Evolutionary conservation across 1,284 basidiomycete species (phyloP).

Genomic region (Pisolithus thermaeus): DNA sequence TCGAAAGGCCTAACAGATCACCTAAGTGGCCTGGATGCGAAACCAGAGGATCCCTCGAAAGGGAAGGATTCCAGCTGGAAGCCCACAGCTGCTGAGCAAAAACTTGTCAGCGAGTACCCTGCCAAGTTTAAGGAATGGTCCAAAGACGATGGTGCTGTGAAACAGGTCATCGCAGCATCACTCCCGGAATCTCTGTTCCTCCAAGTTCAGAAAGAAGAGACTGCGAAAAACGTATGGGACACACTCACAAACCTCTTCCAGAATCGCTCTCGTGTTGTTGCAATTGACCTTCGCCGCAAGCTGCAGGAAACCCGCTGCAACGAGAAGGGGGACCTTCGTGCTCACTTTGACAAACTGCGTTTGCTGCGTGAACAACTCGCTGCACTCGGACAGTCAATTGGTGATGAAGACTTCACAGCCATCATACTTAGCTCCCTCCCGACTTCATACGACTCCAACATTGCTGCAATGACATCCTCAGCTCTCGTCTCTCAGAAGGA

Average conservation of each 20-base stretch:
- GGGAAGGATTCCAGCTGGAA: neutral
- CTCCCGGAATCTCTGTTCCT: too few relatives aligned
- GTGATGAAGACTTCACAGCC: neutral
- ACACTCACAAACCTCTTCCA: too few relatives aligned
- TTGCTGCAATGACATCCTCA: neutral
- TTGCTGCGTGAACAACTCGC: neutral
- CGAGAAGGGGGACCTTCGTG: slow-evolving; percentile 14
- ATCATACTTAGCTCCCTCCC: neutral
- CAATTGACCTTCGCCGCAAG: slow-evolving; percentile 13
- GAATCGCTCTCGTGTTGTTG: neutral
- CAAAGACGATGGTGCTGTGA: too few relatives aligned
- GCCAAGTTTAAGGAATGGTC: too few relatives aligned
- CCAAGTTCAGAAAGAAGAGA: too few relatives aligned
- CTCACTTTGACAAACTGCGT: slow-evolving; percentile 15
- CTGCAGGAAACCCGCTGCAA: slow-evolving; percentile 13
- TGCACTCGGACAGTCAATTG: neutral
- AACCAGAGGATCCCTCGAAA: too few relatives aligned
- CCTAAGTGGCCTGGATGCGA: too few relatives aligned
- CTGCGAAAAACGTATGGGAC: too few relatives aligned
- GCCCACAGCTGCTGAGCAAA: too few relatives aligned
- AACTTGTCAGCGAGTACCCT: too few relatives aligned
- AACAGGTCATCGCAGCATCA: too few relatives aligned
- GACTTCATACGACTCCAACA: neutral
- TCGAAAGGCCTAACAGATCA: too few relatives aligned
- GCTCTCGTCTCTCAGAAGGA: neutral